phyloP scores from a whole-genome alignment of 345 rosid species.

The Populus euphratica region DNA sequence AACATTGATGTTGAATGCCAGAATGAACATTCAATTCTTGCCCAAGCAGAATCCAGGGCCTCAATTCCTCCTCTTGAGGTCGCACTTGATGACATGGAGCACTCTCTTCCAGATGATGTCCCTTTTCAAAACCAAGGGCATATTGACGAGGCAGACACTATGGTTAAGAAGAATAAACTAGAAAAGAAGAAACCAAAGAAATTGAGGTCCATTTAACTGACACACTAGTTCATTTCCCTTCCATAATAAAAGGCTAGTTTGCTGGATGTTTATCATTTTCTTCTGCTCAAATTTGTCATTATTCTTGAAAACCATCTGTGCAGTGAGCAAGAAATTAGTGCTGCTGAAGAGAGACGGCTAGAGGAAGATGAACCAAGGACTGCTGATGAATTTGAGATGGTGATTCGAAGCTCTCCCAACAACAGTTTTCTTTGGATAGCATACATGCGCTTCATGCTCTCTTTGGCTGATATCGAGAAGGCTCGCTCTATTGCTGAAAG shows the following conservation, averaged over 20 bases:
- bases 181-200: constrained; percentile 65
- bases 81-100: constrained; percentile 63
- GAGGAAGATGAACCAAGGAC: constrained; percentile 76
- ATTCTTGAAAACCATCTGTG: constrained; percentile 8
- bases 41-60: constrained; percentile 69
- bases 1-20: constrained; percentile 36
- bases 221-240: neutral
- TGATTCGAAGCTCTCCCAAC: constrained; percentile 87
- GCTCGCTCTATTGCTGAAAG: constrained; percentile 92
- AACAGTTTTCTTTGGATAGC: constrained; percentile 93
- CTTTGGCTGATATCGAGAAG: constrained; percentile 76
- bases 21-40: constrained; percentile 43
- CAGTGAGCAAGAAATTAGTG: constrained; percentile 82
- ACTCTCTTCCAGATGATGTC: constrained; percentile 29
- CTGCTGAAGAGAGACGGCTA: constrained; percentile 84
- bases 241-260: neutral
- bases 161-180: constrained; percentile 48
- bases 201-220: constrained; percentile 47
- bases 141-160: constrained; percentile 19
- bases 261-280: neutral
- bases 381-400: constrained; percentile 87
- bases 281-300: neutral
- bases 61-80: constrained; percentile 81
- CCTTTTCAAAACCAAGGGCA: constrained; percentile 35
- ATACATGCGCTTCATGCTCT: constrained; percentile 81